Evolutionary conservation across 2,329 filamentous ascomycete species (phyloP).

Genomic region (Cladosporium velox): DNA sequence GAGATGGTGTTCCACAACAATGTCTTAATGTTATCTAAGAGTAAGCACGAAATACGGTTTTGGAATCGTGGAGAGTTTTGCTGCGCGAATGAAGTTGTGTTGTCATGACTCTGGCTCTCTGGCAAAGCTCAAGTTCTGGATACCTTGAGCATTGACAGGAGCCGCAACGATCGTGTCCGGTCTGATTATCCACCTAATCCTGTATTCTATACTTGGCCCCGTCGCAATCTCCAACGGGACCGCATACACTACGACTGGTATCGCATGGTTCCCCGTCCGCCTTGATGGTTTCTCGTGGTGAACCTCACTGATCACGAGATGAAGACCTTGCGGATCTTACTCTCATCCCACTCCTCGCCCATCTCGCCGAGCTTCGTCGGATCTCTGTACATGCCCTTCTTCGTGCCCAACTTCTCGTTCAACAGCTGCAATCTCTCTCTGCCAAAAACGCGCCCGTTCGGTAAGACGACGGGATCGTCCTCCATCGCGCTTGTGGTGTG

Average conservation of each 20-base stretch:
- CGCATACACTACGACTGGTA: neutral
- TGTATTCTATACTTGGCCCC: neutral
- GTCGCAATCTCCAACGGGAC: neutral
- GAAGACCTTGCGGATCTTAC: conserved; percentile 80
- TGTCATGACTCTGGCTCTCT: neutral
- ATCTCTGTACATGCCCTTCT: conserved; percentile 70
- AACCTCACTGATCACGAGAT: conserved; percentile 63
- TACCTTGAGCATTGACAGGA: neutral
- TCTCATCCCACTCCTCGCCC: conserved; percentile 64
- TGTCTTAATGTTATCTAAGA: neutral
- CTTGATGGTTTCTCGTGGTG: neutral
- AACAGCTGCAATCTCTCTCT: conserved; percentile 71
- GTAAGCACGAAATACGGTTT: neutral
- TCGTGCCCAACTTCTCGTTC: conserved; percentile 75
- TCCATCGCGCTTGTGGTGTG: conserved; percentile 94
- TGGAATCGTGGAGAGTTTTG: neutral
- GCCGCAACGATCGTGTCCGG: neutral
- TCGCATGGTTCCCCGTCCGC: neutral
- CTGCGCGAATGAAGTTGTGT: neutral
- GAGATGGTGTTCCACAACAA: neutral
- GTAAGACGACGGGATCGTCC: conserved; percentile 79
- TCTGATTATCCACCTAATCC: neutral
- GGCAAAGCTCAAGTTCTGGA: neutral
- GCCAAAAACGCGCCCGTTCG: conserved; percentile 85
- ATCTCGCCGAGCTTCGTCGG: conserved; percentile 58